Base-by-base conservation (phyloP, 1,284 basidiomycete genomes). In the Laetiporus sulphureus region DNA sequence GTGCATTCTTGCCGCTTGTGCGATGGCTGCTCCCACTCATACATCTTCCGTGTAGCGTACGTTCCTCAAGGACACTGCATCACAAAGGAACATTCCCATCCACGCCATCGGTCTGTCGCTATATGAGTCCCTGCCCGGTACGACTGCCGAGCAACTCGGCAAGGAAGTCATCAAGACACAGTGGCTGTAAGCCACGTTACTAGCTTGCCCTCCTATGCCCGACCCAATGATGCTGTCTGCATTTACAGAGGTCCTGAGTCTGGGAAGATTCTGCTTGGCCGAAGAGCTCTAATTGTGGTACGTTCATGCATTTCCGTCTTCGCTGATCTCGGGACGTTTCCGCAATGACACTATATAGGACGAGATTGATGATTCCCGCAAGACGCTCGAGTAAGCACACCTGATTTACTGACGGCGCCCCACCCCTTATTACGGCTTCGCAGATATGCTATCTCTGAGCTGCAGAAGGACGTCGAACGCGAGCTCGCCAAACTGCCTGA, bases 361-460 rank as follows among this genome's bases (percentile, higher is more conserved):
- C 59, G 93, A 96, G 65, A 82, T 96, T 24, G 93, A 96, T 58
- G 93, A 96, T 62, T 88, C 91, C 10, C 82, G 93, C 52, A 93
- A 89, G 61, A 94, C 90, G 1, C 72, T 94, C 7, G 76, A 83
- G 86, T 90, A 53, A 55, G 80, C 61, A 20, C 22, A 10, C 21
- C 53, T 15, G 23, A 2, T 44, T n/a, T 19, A 16, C 41, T 10
- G 38, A n/a, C 27, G 22, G 25, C 32, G 38, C 41, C 16, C 25
- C 34, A 42, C 21, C 38, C 23, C 34, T 39, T 48, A 16, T 37
- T 48, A 23, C 22, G 27, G 16, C 18, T n/a, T 11, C 27, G 31
- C 56, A 91, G 89, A 47, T 97, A 96, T 59, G 91, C 92, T 8
- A 68, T 94, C 35, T 72, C 75, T 18, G 93, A 97, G 62, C 77